Base-by-base conservation (phyloP, 208 protist species). In the Leishmania guyanensis region DNA sequence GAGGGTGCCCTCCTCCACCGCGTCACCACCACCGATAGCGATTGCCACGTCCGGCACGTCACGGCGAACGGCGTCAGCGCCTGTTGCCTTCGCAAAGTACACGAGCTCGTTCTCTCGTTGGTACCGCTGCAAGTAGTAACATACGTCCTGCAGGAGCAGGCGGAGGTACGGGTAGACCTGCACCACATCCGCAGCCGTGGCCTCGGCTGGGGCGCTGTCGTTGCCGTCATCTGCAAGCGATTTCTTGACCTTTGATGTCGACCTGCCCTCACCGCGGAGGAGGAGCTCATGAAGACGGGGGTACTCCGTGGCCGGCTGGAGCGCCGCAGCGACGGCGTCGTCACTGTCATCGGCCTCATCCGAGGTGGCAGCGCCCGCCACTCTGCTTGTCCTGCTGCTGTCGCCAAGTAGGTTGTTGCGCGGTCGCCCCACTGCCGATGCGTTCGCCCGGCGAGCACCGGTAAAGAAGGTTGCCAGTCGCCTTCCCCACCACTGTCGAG, bases 71-170 rank as follows among this genome's bases (percentile, higher is more conserved):
- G 64, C 80, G 46, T 90, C 85, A 12, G 83, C 75, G 51, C 82
- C 39, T 22, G 77, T 66, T 16, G 84, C 77, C 29, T 88, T 87
- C 22, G 71, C 75, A 17, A 91, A 91, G 82, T 94, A 94, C 17
- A 96, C 85, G 2, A 92, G 83, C 22, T 70, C 54, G 68, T 96
- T 96, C 76, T 96, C 92, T 33, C 86, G 81, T 58, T 90, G 78
- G 75, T 91, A 94, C 81, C 87, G 84, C 17, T 86, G 78, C 17
- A 89, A 62, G 3, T 88, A 74, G 22, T 29, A 51, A 54, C 82
- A 76, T 26, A 91, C 83, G 39, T 86, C 81, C 43, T 81, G 82
- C 48, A 93, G 71, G 20, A 93, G 87, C 14, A 53, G 70, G 26
- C 62, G 77, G 26, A 88, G 80, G 43, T 89, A 83, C 2, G 92